Evolutionary conservation across 805 yeast genomes (phyloP).

Genomic region (Torulaspora quercuum): DNA sequence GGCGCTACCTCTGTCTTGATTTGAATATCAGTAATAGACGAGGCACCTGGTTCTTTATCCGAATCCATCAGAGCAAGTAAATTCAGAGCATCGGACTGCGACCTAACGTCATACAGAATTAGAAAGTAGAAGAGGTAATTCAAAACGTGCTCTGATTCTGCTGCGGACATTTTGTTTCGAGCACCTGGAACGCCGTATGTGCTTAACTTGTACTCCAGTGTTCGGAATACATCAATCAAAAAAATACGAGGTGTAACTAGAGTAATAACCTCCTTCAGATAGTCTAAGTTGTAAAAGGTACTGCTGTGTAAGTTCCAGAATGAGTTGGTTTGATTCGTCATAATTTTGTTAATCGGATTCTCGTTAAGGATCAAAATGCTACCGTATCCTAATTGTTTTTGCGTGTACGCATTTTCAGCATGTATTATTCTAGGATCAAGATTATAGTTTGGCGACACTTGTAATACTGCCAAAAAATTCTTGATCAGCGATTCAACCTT

Average conservation of each 20-base stretch:
- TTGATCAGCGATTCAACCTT: constrained; percentile 27
- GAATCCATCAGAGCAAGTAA: constrained; percentile 25
- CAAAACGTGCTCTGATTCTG: constrained; percentile 27
- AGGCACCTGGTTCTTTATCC: constrained; percentile 10
- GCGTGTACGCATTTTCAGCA: constrained; percentile 27
- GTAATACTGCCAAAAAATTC: constrained; percentile 21
- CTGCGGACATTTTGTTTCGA: constrained; percentile 23
- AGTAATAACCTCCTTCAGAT: constrained; percentile 28
- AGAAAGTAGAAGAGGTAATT: constrained; percentile 34
- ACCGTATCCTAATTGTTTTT: constrained; percentile 28
- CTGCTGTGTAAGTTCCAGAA: constrained; percentile 39
- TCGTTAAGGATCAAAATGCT: constrained; percentile 31
- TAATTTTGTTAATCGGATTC: constrained; percentile 32
- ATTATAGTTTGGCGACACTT: constrained; percentile 30
- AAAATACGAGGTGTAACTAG: constrained; percentile 31
- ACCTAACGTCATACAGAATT: constrained; percentile 30
- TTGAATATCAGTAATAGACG: constrained; percentile 11
- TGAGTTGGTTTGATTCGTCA: constrained; percentile 36
- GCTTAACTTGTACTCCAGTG: constrained; percentile 27
- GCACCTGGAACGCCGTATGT: constrained; percentile 28
- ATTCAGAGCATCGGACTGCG: constrained; percentile 24
- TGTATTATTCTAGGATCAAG: constrained; percentile 27
- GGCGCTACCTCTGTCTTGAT: constrained; percentile 13
- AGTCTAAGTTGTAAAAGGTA: constrained; percentile 36
- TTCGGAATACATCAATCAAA: constrained; percentile 27